Base-by-base conservation (phyloP, 495 filamentous ascomycete genomes). In the Xylaria grammica region DNA sequence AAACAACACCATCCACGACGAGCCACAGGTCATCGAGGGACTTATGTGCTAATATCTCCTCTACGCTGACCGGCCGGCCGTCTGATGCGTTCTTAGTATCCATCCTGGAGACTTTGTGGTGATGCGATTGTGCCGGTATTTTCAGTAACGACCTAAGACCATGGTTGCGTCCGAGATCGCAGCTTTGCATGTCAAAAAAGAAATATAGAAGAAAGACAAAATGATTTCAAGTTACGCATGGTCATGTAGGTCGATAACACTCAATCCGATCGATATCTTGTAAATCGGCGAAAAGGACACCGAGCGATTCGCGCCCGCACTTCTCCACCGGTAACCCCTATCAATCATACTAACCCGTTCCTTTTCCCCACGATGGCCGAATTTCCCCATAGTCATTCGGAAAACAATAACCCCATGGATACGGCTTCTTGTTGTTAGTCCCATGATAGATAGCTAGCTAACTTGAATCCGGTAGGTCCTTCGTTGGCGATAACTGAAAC, bases 21-120 rank as follows among this genome's bases (percentile, higher is more conserved):
- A 94, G 85, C 91, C 91, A 96, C 70, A 91, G 90, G 74, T 90
- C 87, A 19, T 83, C 78, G 0, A 83, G 74, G 0, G 82, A 84
- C 56, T 82, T 85, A 70, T 94, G 90, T 59, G 81, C 75, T 1
- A 85, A 79, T 50, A 93, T 67, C 52, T 80, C 74, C 19, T 60
- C 52, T 40, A 65, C 49, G 19, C 67, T 73, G 42, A 78, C 24
- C 4, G 48, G 32, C 20, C 19, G 55, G 20, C 30, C 59, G 56
- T 32, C 32, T 34, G 30, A 7, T n/a, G 44, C 30, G 29, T 42
- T 45, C 48, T 65, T 36, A 9, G 11, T 19, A 48, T 27, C 44
- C 61, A 63, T 63, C 44, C 44, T 53, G 6, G 19, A 30, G 26
- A 17, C 30, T 49, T 19, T 19, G 59, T 44, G 36, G n/a, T 13